Evolutionary conservation across 148 eudicot species (phyloP).

Genomic region (Drosera capensis): DNA sequence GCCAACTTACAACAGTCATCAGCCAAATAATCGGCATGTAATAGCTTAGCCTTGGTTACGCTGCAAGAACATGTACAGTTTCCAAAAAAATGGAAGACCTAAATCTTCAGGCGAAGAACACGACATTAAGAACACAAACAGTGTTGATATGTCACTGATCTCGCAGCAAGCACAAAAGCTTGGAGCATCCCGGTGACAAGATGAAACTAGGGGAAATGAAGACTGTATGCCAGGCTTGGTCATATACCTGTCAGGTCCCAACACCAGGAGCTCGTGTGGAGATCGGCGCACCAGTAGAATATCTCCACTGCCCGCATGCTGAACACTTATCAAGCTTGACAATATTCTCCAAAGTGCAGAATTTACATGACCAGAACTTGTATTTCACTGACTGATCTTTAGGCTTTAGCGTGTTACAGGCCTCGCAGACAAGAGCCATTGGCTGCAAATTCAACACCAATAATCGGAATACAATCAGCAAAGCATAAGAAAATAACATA

Average conservation of each 20-base stretch:
- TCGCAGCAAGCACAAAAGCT: no score
- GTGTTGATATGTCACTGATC: no score
- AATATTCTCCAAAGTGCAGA: constrained; percentile 72
- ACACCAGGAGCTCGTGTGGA: constrained; percentile 39
- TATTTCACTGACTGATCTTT: constrained; percentile 34
- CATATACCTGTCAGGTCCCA: constrained; percentile 19
- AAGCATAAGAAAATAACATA: background rate
- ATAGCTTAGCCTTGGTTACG: no score
- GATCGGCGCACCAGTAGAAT: constrained; percentile 52
- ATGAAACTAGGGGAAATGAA: no score
- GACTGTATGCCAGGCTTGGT: no score
- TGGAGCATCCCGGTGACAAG: no score
- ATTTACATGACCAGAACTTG: constrained; percentile 55
- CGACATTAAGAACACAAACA: no score
- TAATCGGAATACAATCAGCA: background rate
- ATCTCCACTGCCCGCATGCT: constrained; percentile 84
- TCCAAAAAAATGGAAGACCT: no score
- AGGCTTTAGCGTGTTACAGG: constrained; percentile 51
- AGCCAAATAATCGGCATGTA: no score
- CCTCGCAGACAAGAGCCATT: constrained; percentile 61
- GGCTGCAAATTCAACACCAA: constrained; percentile 32
- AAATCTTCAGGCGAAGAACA: no score
- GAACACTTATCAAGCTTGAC: constrained; percentile 44
- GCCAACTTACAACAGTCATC: no score
- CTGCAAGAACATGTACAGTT: no score